Percentiles rank a stretch among this genome's conserved stretches.
phyloP scores from a whole-genome alignment of 805 yeast genomes.

The Middelhovenomyces tepae region DNA sequence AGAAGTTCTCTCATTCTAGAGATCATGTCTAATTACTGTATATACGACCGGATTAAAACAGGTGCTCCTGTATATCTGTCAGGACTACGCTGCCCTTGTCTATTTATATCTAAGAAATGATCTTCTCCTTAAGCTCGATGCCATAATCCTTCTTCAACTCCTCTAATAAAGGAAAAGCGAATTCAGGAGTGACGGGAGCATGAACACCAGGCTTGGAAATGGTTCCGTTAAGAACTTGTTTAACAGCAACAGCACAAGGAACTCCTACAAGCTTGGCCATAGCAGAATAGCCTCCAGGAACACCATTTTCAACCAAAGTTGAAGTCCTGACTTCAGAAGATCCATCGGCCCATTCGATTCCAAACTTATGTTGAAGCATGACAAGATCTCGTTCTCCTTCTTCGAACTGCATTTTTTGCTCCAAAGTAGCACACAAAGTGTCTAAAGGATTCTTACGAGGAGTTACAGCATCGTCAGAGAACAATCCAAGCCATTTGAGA shows the following conservation, averaged over 20 bases:
- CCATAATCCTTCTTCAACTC: conserved; percentile 84
- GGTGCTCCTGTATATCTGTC: too few species aligned
- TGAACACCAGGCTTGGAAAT: conserved; percentile 71
- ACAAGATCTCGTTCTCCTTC: conserved; percentile 94
- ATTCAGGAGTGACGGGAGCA: conserved; percentile 88
- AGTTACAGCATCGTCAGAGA: conserved; percentile 63
- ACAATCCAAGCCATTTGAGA: conserved; percentile 87
- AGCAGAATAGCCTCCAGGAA: conserved; percentile 81
- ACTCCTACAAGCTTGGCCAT: conserved; percentile 99
- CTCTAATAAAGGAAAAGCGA: conserved; percentile 85
- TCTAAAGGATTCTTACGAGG: conserved; percentile 95
- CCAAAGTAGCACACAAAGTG: conserved; percentile 93
- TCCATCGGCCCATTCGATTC: conserved; percentile 95
- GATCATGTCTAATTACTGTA: too few species aligned
- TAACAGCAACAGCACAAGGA: conserved; percentile 94
- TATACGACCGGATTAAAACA: too few species aligned
- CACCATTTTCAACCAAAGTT: conserved; percentile 89
- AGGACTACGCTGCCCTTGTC: too few species aligned
- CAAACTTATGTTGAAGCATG: conserved; percentile 93
- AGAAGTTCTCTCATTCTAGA: too few species aligned
- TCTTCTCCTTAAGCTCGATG: conserved; percentile 83
- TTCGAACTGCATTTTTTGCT: conserved; percentile 91
- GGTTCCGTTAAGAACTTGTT: conserved; percentile 76
- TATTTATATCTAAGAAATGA: too few species aligned
- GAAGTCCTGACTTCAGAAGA: conserved; percentile 86